Percentiles rank a stretch among this genome's conserved stretches.
phyloP scores from a whole-genome alignment of 352 stramenopile species.

The Phytopythium sindhum region DNA sequence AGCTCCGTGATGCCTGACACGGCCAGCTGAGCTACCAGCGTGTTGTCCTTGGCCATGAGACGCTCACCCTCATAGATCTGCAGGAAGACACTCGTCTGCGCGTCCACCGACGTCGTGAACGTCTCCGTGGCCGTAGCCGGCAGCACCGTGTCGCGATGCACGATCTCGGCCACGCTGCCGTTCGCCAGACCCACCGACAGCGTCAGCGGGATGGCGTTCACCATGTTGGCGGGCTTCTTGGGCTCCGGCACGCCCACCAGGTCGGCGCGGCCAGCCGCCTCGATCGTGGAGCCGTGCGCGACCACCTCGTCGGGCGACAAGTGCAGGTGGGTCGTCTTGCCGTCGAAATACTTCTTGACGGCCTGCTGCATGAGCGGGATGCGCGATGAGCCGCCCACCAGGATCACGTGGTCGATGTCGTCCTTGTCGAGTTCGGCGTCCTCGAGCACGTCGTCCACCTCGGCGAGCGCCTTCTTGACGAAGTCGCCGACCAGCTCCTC shows the following conservation, averaged over 20 bases:
- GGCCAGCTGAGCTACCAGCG: constrained; percentile 88
- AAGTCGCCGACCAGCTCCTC: constrained; percentile 94
- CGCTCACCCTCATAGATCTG: constrained; percentile 96
- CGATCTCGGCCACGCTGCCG: constrained; percentile 90
- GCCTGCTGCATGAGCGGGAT: constrained; percentile 94
- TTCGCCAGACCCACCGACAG: constrained; percentile 91
- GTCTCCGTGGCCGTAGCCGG: constrained; percentile 76
- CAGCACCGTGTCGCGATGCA: constrained; percentile 90
- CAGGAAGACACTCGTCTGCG: constrained; percentile 89
- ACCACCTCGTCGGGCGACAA: constrained; percentile 91
- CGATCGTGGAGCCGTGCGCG: constrained; percentile 86
- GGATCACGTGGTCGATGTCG: constrained; percentile 94
- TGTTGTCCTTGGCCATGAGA: constrained; percentile 97
- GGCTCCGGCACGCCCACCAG: constrained; percentile 68
- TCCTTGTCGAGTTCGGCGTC: constrained; percentile 75
- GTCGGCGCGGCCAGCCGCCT: constrained; percentile 65
- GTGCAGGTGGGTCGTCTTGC: constrained; percentile 77
- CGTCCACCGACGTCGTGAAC: constrained; percentile 91
- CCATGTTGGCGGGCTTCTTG: constrained; percentile 60
- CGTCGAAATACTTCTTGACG: constrained; percentile 86
- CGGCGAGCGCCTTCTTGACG: constrained; percentile 91
- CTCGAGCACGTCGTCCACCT: constrained; percentile 85
- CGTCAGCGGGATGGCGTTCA: constrained; percentile 92
- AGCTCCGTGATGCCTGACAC: constrained; percentile 87
- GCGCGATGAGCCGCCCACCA: constrained; percentile 95